phyloP scores from a whole-genome alignment of 805 yeast species.

The Wickerhamomyces silvicola region DNA sequence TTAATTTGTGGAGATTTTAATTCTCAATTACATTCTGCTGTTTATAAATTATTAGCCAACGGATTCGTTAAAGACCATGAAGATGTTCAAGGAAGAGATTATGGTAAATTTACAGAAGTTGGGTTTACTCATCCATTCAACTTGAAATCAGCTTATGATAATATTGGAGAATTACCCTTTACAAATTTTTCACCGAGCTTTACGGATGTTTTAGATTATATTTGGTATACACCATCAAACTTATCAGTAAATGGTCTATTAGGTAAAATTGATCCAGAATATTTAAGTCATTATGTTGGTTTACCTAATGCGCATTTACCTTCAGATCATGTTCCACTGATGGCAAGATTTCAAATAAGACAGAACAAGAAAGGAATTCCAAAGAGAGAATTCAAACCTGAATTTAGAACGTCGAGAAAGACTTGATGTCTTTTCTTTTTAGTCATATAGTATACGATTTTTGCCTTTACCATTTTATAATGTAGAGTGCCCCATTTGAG shows the following conservation, averaged over 20 bases:
- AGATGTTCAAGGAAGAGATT: conserved; percentile 81
- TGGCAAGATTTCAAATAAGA: conserved; percentile 50
- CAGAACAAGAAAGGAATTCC: conserved; percentile 28
- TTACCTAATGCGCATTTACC: conserved; percentile 93
- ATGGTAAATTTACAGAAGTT: conserved; percentile 84
- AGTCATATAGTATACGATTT: too few species aligned
- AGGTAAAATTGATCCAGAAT: conserved; percentile 77
- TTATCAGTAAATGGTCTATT: conserved; percentile 79
- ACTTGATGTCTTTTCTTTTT: conserved; percentile 10
- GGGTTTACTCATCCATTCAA: conserved; percentile 81
- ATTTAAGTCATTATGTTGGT: conserved; percentile 73
- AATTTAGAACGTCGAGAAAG: conserved; percentile 25
- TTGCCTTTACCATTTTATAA: too few species aligned
- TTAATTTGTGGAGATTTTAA: conserved; percentile 94
- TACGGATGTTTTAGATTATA: conserved; percentile 89
- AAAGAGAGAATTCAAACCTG: conserved; percentile 18
- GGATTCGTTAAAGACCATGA: conserved; percentile 74
- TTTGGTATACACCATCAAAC: conserved; percentile 86
- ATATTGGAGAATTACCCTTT: conserved; percentile 85
- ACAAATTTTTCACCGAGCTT: conserved; percentile 93
- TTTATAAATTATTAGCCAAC: conserved; percentile 78
- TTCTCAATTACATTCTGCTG: conserved; percentile 83
- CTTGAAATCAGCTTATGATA: conserved; percentile 77
- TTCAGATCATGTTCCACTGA: conserved; percentile 88
- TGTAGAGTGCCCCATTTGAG: too few species aligned